phyloP scores from a whole-genome alignment of 768 basidiomycete species.

The Phanerochaete sordida region DNA sequence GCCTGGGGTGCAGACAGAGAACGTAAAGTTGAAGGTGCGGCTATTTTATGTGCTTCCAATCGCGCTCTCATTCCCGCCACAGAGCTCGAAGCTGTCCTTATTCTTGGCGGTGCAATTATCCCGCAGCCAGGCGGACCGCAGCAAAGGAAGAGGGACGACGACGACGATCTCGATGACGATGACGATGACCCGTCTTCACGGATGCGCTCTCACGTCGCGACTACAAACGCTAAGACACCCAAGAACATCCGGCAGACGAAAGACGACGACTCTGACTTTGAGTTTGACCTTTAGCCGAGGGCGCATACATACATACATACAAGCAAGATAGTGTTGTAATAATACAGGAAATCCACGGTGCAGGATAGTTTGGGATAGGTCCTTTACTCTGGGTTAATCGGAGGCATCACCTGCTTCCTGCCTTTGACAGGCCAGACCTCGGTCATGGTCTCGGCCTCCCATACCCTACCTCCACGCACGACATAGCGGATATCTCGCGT shows the following conservation, averaged over 20 bases:
- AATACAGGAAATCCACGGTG: too few relatives aligned
- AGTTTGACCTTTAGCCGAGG: constrained; percentile 51
- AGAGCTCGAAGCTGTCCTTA: constrained; percentile 72
- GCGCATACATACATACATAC: not conserved
- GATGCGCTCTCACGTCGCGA: constrained; percentile 54
- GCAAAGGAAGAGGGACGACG: constrained; percentile 18
- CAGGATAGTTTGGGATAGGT: too few relatives aligned
- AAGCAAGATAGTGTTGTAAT: not conserved
- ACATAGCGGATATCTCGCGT: constrained; percentile 55
- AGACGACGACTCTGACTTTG: constrained; percentile 74
- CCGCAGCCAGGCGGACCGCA: constrained; percentile 44
- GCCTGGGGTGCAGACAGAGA: constrained; percentile 83
- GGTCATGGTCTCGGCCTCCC: constrained; percentile 63
- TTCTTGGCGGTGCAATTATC: constrained; percentile 64
- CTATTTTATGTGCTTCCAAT: constrained; percentile 7
- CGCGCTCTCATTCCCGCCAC: constrained; percentile 3
- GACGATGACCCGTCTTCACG: constrained; percentile 49
- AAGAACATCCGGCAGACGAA: constrained; percentile 64
- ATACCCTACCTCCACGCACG: constrained; percentile 64
- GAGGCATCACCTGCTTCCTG: constrained; percentile 50
- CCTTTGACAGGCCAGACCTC: constrained; percentile 72
- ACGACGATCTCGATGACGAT: constrained; percentile 44
- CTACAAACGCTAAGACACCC: constrained; percentile 44
- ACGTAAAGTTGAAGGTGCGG: constrained; percentile 70
- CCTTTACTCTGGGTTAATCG: constrained; percentile 49